phyloP scores from a whole-genome alignment of 192 early-diverging fungal species.

The Coemansia sp. region DNA sequence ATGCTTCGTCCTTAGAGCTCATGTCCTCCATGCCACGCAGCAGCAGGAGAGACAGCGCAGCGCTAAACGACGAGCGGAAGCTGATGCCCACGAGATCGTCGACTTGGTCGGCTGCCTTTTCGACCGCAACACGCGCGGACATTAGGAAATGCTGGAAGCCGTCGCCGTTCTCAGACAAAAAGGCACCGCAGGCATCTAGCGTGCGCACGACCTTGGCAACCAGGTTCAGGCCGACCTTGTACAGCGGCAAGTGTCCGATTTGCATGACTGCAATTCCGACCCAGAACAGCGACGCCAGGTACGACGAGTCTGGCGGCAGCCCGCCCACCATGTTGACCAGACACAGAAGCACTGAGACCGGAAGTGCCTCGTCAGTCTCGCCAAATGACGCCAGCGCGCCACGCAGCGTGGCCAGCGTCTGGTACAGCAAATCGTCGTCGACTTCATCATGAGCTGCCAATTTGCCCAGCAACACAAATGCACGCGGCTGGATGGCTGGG shows the following conservation, averaged over 20 bases:
- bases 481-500: constrained; percentile 89
- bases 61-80: constrained; percentile 85
- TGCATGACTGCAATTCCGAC: constrained; percentile 82
- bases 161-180: constrained; percentile 60
- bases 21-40: constrained; percentile 81
- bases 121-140: constrained; percentile 67
- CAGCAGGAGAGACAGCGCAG: constrained; percentile 77
- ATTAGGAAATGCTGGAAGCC: constrained; percentile 73
- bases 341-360: constrained; percentile 85
- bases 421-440: constrained; percentile 91
- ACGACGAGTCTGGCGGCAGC: constrained; percentile 77
- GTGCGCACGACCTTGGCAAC: constrained; percentile 71
- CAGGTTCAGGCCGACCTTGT: constrained; percentile 69
- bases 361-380: constrained; percentile 75
- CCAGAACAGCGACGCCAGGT: constrained; percentile 88
- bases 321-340: constrained; percentile 87
- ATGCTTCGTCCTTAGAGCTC: constrained; percentile 70
- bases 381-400: constrained; percentile 83
- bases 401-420: constrained; percentile 84
- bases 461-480: constrained; percentile 87
- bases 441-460: constrained; percentile 81
- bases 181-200: constrained; percentile 72
- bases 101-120: constrained; percentile 67
- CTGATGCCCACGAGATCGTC: constrained; percentile 75
- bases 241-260: constrained; percentile 80